Percentiles rank a stretch among this genome's conserved stretches.
Conservation (phyloP, 2,329 filamentous ascomycete genomes). For the Aureobasidium sp. region DNA sequence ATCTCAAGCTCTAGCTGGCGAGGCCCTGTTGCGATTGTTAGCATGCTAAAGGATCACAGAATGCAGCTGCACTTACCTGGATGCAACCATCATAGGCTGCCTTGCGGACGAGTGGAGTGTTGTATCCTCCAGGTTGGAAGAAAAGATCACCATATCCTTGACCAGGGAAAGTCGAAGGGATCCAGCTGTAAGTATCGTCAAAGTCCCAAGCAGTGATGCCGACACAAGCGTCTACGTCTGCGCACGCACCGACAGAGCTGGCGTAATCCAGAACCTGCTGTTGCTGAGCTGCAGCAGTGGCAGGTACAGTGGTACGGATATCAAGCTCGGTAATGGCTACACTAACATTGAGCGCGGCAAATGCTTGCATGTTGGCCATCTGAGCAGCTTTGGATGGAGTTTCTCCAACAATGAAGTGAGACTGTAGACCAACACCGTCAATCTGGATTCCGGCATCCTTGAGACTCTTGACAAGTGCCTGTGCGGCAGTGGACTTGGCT, state of each 20-base stretch:
- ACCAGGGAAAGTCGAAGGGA: conserved; percentile 30
- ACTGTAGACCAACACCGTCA: conserved; percentile 55
- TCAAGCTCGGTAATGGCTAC: conserved; percentile 56
- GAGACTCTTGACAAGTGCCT: conserved; percentile 27
- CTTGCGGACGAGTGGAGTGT: conserved; percentile 16
- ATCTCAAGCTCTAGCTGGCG: not conserved
- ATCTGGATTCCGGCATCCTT: conserved; percentile 36
- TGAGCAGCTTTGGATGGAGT: conserved; percentile 39
- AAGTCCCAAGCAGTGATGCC: conserved; percentile 34
- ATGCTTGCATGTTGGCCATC: conserved; percentile 40
- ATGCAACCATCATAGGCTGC: conserved; percentile 10
- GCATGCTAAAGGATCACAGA: not conserved
- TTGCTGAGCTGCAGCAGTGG: conserved; percentile 33
- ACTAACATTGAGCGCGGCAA: conserved; percentile 45
- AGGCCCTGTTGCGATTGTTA: not conserved
- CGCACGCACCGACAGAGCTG: conserved; percentile 27
- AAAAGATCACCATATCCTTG: conserved; percentile 28
- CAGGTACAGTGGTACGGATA: conserved; percentile 42
- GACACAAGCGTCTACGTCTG: conserved; percentile 28
- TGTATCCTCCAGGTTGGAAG: conserved; percentile 14
- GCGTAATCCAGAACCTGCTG: conserved; percentile 44
- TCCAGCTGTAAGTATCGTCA: conserved; percentile 32
- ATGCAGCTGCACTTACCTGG: not conserved
- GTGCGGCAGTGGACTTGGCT: conserved; percentile 32
- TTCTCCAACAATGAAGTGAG: conserved; percentile 49